phyloP scores from a whole-genome alignment of 768 basidiomycete genomes.

The Rubroboletus satanas region DNA sequence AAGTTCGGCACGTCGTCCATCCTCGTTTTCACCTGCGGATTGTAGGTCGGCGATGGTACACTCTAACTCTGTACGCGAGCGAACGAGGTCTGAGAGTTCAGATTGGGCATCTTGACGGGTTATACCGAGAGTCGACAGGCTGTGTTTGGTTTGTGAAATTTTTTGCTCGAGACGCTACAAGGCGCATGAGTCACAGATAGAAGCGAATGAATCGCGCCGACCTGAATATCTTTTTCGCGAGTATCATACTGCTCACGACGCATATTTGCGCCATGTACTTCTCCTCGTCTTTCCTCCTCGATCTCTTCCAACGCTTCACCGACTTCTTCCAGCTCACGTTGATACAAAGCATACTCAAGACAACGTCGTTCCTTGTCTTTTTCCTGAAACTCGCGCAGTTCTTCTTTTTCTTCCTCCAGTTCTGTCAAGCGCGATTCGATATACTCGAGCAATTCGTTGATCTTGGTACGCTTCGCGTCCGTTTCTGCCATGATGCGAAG shows the following conservation, averaged over 20 bases:
- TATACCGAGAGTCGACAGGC: slow-evolving; percentile 63
- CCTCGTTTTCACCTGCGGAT: slow-evolving; percentile 58
- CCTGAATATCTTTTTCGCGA: slow-evolving; percentile 83
- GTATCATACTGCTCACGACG: slow-evolving; percentile 77
- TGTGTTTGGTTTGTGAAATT: slow-evolving; percentile 66
- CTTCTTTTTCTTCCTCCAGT: slow-evolving; percentile 97
- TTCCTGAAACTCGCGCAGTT: slow-evolving; percentile 93
- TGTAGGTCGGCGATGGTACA: slow-evolving; percentile 78
- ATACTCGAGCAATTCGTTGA: slow-evolving; percentile 82
- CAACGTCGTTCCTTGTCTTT: slow-evolving; percentile 94
- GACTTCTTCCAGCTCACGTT: slow-evolving; percentile 87
- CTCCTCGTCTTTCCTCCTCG: slow-evolving; percentile 73
- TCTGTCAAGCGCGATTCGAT: slow-evolving; percentile 88
- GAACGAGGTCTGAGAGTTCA: slow-evolving; percentile 84
- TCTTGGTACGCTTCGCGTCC: slow-evolving; percentile 87
- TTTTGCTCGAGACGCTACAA: slow-evolving; percentile 69
- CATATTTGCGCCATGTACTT: slow-evolving; percentile 81
- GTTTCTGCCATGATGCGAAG: slow-evolving; percentile 98
- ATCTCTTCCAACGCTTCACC: slow-evolving; percentile 82
- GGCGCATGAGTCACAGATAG: background rate
- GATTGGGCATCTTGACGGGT: slow-evolving; percentile 72
- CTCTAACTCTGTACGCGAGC: slow-evolving; percentile 80
- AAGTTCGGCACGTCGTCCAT: slow-evolving; percentile 59
- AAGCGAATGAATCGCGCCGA: slow-evolving; percentile 28
- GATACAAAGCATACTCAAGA: slow-evolving; percentile 92